Evolutionary conservation across 2,329 filamentous ascomycete species (phyloP), one percentile per base, ranked within the genome.

Genomic region (Fusarium sp.): DNA sequence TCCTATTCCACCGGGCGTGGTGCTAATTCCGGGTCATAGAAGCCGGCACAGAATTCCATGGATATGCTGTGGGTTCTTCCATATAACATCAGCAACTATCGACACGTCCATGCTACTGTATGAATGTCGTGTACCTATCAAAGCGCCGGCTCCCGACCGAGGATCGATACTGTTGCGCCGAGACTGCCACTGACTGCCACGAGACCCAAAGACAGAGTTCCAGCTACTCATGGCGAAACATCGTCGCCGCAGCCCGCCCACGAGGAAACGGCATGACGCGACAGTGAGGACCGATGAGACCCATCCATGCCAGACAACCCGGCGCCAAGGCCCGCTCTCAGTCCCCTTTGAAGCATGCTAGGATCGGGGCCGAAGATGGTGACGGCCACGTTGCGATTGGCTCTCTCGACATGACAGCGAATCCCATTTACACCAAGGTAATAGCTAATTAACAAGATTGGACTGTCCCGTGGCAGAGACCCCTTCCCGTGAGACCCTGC

Each of bases 161-260:
- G 66, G 38, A 63, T 69, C 44, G 62, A 58, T 49, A 38, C 66
- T 38, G 14, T 55, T 35, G 63, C 59, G 66, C 55, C 58, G 55
- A 70, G 53, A 35, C 53, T 31, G 24, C 36, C n/a, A 35, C 61
- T 29, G 40, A 49, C 44, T 51, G 46, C 46, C 46, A 51, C 46
- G 36, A 62, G 27, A 62, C 55, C 24, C 20, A 49, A 24, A 42
- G n/a, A 60, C 51, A 67, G 59, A 49, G 62, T 73, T 72, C 69
- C 62, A 49, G 16, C 70, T 73, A 64, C 42, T 40, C 22, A 42
- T 63, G 62, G 67, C 67, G 55, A 49, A 58, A 70, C 63, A 71
- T 73, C 63, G 59, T 55, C 71, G 61, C 64, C 56, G 33, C 58
- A 42, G 31, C 46, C 59, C 38, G 29, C 27, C 49, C 67, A 57